phyloP scores from a whole-genome alignment of 2,329 filamentous ascomycete species.

The Colletotrichum salicis region DNA sequence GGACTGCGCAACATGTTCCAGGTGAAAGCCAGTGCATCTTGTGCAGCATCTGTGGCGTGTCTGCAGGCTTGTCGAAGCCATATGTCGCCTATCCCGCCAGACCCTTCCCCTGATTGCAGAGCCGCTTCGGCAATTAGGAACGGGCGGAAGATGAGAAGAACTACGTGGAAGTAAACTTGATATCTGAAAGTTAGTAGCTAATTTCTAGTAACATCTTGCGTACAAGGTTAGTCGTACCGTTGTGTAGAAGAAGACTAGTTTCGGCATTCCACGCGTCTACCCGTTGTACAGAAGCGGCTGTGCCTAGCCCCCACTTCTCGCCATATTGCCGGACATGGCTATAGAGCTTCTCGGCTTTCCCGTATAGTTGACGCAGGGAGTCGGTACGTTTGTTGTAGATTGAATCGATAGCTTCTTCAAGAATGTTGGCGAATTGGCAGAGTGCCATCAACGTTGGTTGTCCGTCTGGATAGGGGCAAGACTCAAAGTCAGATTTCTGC shows the following conservation, averaged over 20 bases:
- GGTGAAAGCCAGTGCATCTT: constrained; percentile 41
- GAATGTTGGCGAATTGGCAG: constrained; percentile 24
- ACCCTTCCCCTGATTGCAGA: constrained; percentile 15
- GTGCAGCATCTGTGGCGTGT: constrained; percentile 43
- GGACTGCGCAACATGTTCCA: constrained; percentile 20
- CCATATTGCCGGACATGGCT: constrained; percentile 17
- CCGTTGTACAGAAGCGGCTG: neutral
- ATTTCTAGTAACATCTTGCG: no score
- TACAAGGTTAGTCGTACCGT: neutral
- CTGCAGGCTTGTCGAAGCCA: constrained; percentile 45
- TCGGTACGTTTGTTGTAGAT: constrained; percentile 42
- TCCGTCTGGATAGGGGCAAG: constrained; percentile 21
- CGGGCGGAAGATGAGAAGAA: constrained; percentile 23
- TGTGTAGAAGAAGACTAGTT: constrained; percentile 22
- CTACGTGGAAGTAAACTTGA: constrained; percentile 19
- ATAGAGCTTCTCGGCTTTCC: constrained; percentile 36
- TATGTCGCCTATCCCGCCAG: constrained; percentile 39
- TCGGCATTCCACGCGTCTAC: constrained; percentile 21
- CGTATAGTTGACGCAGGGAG: constrained; percentile 41
- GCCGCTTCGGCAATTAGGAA: constrained; percentile 32
- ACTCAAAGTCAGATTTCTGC: constrained; percentile 22
- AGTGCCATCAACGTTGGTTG: constrained; percentile 27
- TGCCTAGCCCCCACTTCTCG: constrained; percentile 22
- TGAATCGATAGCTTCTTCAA: constrained; percentile 26
- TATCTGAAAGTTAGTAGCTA: neutral